A percentile compares a stretch with the other conserved stretches of the same genome.
These are phyloP conservation scores for Agrocybe praecox DNA, from an alignment of 768 basidiomycete species.

Conservation along the genomic window DNA sequence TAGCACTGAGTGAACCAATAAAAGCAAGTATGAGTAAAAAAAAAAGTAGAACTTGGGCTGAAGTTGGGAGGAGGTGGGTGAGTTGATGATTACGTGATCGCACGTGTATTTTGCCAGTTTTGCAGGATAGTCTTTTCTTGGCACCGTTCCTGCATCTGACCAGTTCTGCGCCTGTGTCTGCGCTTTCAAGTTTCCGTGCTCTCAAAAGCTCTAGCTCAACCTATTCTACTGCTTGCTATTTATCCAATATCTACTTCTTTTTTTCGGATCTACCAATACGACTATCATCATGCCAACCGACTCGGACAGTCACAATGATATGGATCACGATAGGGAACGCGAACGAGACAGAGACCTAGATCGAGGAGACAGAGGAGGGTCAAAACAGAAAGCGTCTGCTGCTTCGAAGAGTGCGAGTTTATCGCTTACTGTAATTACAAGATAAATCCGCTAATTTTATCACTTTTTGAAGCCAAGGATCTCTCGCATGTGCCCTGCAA, in stretches of 20 bases:
- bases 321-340: slow-evolving; percentile 30
- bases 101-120: slow-evolving; percentile 40
- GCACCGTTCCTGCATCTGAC: slow-evolving; percentile 19
- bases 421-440: not conserved
- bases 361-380: slow-evolving; percentile 18
- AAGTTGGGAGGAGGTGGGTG: no score
- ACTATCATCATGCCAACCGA: slow-evolving; percentile 25
- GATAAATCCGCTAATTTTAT: slow-evolving; percentile 3
- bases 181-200: slow-evolving; percentile 2
- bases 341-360: slow-evolving; percentile 27
- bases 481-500: slow-evolving; percentile 97
- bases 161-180: slow-evolving; percentile 2
- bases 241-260: slow-evolving; percentile 2
- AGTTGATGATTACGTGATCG: slow-evolving; percentile 38
- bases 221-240: slow-evolving; percentile 5
- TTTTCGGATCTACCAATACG: not conserved
- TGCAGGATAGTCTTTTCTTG: slow-evolving; percentile 37
- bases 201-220: not conserved
- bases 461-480: slow-evolving; percentile 63
- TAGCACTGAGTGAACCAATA: no score
- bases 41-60: no score
- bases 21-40: no score
- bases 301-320: slow-evolving; percentile 18
- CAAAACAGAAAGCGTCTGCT: slow-evolving; percentile 30
- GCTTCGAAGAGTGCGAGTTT: slow-evolving; percentile 26